These are phyloP conservation scores for Hypoxylon fragiforme DNA, from an alignment of 495 filamentous ascomycete genomes.

Conservation along the genomic window DNA sequence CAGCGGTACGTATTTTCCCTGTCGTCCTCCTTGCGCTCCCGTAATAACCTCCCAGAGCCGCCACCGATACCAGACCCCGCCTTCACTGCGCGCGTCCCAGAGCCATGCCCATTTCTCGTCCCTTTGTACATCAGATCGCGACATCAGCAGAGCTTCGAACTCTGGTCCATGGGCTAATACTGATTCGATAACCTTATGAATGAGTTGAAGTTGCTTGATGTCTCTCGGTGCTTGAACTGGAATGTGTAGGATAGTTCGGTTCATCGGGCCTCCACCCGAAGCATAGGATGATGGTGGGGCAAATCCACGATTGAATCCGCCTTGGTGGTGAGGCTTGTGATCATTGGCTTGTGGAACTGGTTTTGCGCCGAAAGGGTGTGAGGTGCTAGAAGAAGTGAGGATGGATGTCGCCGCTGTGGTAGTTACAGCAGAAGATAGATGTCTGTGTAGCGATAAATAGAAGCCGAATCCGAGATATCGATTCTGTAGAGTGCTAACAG, in stretches of 20 bases:
- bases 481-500: slow-evolving; percentile 78
- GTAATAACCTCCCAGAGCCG: slow-evolving; percentile 84
- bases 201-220: slow-evolving; percentile 76
- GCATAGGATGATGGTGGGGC: slow-evolving; percentile 78
- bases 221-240: slow-evolving; percentile 76
- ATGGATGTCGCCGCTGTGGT: slow-evolving; percentile 56
- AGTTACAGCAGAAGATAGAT: slow-evolving; percentile 82
- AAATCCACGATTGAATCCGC: slow-evolving; percentile 67
- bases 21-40: slow-evolving; percentile 43
- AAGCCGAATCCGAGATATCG: slow-evolving; percentile 86
- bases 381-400: slow-evolving; percentile 54
- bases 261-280: slow-evolving; percentile 48
- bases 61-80: slow-evolving; percentile 88
- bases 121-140: slow-evolving; percentile 70
- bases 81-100: slow-evolving; percentile 81
- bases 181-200: slow-evolving; percentile 84
- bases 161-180: slow-evolving; percentile 79
- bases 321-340: slow-evolving; percentile 62
- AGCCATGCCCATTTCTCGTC: slow-evolving; percentile 94
- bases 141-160: slow-evolving; percentile 94
- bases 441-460: slow-evolving; percentile 76
- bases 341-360: slow-evolving; percentile 54
- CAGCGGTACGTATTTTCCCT: slow-evolving; percentile 56
- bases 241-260: slow-evolving; percentile 62
- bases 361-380: slow-evolving; percentile 85